Evolutionary conservation across 2,329 filamentous ascomycete species (phyloP).

Genomic region (Cordyceps farinosa): DNA sequence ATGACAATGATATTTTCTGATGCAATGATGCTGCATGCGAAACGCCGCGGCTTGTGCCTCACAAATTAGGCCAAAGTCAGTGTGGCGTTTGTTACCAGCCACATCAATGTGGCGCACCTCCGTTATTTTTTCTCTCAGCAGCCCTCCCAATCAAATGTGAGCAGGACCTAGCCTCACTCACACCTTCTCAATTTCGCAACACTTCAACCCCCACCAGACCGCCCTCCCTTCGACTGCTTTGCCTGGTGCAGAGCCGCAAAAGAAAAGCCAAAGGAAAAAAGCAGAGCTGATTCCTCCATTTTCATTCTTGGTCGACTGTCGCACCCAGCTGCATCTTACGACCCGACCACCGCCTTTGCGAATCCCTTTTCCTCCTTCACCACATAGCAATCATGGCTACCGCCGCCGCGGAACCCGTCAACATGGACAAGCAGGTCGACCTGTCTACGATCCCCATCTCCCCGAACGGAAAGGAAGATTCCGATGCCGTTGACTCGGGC

Average conservation of each 20-base stretch:
- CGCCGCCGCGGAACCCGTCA: constrained; percentile 31
- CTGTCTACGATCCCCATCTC: constrained; percentile 66
- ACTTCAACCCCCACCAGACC: constrained; percentile 20
- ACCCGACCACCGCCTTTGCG: constrained; percentile 19
- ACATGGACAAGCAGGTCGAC: constrained; percentile 57
- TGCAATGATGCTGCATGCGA: too few species aligned
- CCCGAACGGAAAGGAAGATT: constrained; percentile 54
- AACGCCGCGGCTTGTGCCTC: not conserved
- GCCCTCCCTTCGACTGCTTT: constrained; percentile 26
- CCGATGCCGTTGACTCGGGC: constrained; percentile 46
- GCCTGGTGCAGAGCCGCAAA: constrained; percentile 39
- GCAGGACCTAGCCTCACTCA: constrained; percentile 11
- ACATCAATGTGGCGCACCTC: constrained; percentile 15
- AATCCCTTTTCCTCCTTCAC: constrained; percentile 5
- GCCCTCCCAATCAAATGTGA: not conserved
- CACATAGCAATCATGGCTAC: constrained; percentile 31
- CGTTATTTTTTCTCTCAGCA: constrained; percentile 1
- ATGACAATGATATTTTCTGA: too few species aligned
- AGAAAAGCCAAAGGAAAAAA: constrained; percentile 26
- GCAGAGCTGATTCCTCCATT: constrained; percentile 25
- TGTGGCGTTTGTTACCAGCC: constrained; percentile 21
- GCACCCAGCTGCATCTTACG: constrained; percentile 22
- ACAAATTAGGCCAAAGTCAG: not conserved
- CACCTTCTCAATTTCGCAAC: constrained; percentile 21
- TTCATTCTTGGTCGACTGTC: constrained; percentile 15